Evolutionary conservation across 1,284 basidiomycete genomes (phyloP), one percentile per base, ranked within the genome.

Genomic region (Ceratobasidium sp.): DNA sequence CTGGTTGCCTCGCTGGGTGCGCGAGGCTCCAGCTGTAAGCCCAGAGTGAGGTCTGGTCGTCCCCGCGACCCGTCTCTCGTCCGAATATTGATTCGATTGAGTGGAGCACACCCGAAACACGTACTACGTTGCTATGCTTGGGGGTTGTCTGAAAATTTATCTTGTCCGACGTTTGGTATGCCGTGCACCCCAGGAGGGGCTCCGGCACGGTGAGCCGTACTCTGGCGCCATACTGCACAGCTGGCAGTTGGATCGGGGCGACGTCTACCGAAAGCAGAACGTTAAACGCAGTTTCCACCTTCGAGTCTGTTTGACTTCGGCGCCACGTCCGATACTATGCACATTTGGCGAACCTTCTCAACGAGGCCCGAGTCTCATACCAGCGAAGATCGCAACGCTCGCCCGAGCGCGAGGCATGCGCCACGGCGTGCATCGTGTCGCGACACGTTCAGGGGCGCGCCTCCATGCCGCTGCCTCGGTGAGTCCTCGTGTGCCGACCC

Each of bases 41-140:
- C 8, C 18, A 16, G n/a, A 16, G n/a, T 59, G 42, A 59, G 42
- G 14, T 33, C 54, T 54, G 28, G 54, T 56, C 54, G 51, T 51
- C 51, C 58, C 58, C 58, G 38, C 58, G 40, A 14, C 40, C 59
- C 38, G 25, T 46, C 23, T 69, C 66, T 46, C 28, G 38, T 58
- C 59, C 44, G 58, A 60, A 60, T 60, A 60, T 25, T 6, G 40
- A 25, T 60, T 21, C 48, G 25, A 48, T 48, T 53, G 33, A 28
- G 66, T 58, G 64, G 51, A 67, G 51, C 40, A 42, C 6, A 25
- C 59, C 59, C 66, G 66, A 70, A 70, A 70, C 66, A 48, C 23
- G 54, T 70, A 12, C 16, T 59, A 40, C 14, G 42, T 23, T 46
- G 60, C 60, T 46, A 61, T 61, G 60, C 60, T 61, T 30, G 60